Evolutionary conservation across 2,329 filamentous ascomycete species (phyloP), one percentile per base, ranked within the genome.

Genomic region (Xylariaceae sp.): DNA sequence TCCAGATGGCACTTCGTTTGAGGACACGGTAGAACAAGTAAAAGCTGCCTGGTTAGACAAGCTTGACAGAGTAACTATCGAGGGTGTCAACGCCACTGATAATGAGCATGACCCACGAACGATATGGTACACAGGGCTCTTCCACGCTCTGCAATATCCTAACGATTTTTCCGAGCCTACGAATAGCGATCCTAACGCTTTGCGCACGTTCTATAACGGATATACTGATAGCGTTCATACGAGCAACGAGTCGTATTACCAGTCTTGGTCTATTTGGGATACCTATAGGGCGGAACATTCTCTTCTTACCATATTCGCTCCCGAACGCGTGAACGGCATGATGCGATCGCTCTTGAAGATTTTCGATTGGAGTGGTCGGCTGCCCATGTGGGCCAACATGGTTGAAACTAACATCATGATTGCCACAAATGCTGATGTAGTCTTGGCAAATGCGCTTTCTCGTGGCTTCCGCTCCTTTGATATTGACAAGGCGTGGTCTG

Each of bases 321-420:
- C 77, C 0, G 76, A 78, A 45, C 68, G 74, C 15, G 74, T 78
- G 13, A 75, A 77, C 41, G 65, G 70, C 27, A 78, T 79, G 76
- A 78, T 79, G 73, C 68, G 76, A 6, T 71, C 73, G 0, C 67
- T 79, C 9, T 61, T 79, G 1, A 62, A 65, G 5, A 78, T 79
- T 18, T 79, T 77, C 45, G 71, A 76, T 46, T 79, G 75, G 75
- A 70, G 70, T 4, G 75, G 76, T 2, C 67, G 76, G 35, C 59
- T 79, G 7, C 77, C 77, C 0, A 76, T 79, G 68, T 79, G 76
- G 77, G 76, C 76, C 1, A 79, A 79, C 48, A 66, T 78, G 53
- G 68, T 79, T 4, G 77, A 79, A 57, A 79, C 75, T 1, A 79
- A 79, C 62, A 78, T 77, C 55, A 79, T 79, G 77, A 76, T 79